Percentiles rank a stretch among this genome's conserved stretches.
Evolutionary conservation across 352 stramenopile genomes (phyloP).

Genomic region (Globisporangium iwayamae): DNA sequence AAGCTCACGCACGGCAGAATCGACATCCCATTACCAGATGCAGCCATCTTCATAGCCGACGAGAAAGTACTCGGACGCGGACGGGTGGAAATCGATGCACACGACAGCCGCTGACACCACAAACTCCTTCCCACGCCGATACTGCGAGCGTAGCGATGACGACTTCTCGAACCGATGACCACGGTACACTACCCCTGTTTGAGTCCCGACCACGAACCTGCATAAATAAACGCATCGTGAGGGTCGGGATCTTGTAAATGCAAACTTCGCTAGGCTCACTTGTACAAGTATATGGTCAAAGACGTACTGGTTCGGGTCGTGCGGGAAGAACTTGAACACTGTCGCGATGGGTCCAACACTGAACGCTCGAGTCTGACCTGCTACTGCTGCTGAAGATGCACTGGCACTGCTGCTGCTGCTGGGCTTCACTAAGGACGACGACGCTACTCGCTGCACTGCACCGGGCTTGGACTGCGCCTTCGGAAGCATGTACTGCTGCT

Average conservation of each 20-base stretch:
- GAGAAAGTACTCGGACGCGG: constrained; percentile 49
- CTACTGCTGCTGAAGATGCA: constrained; percentile 4
- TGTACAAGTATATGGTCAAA: not conserved
- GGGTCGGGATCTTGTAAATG: not conserved
- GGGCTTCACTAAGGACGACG: not conserved
- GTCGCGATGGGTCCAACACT: constrained; percentile 42
- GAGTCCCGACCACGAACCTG: constrained; percentile 54
- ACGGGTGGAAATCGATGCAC: constrained; percentile 51
- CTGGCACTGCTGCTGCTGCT: not conserved
- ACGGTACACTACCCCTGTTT: constrained; percentile 30
- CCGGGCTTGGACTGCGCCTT: not conserved
- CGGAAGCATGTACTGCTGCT: constrained; percentile 37
- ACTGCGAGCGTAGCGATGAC: not conserved
- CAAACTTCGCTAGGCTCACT: not conserved
- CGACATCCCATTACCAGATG: constrained; percentile 28
- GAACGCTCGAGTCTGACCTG: constrained; percentile 6
- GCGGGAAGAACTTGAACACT: constrained; percentile 46
- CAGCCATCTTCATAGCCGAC: constrained; percentile 58
- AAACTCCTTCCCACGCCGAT: not conserved
- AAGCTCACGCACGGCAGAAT: not conserved
- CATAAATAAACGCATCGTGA: not conserved
- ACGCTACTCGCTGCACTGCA: not conserved
- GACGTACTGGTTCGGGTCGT: constrained; percentile 54
- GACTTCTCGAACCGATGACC: constrained; percentile 23
- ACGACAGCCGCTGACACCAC: constrained; percentile 27